Percentiles rank a stretch among this genome's conserved stretches.
Evolutionary conservation across 1,284 basidiomycete species (phyloP).

Genomic region (Ceratobasidium sp.): DNA sequence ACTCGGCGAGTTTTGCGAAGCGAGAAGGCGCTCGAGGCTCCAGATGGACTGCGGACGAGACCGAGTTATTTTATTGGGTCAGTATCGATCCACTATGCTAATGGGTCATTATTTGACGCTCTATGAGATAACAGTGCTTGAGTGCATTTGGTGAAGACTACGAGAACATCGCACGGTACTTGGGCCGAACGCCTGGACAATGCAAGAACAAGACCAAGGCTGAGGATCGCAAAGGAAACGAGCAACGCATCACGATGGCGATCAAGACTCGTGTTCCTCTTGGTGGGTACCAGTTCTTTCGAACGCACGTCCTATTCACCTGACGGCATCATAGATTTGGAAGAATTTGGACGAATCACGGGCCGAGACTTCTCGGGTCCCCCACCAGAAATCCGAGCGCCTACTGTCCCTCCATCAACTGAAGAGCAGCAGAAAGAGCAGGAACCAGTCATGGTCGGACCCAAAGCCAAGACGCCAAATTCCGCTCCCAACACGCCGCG

Average conservation of each 20-base stretch:
- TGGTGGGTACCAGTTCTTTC: slow-evolving; percentile 9
- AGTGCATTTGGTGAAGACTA: slow-evolving; percentile 53
- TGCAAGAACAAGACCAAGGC: slow-evolving; percentile 52
- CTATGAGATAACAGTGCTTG: slow-evolving; percentile 21
- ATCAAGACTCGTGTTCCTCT: slow-evolving; percentile 42
- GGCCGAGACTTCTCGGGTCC: slow-evolving; percentile 43
- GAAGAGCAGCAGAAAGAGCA: slow-evolving; percentile 1
- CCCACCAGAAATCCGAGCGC: slow-evolving; percentile 37
- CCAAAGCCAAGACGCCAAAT: neutral
- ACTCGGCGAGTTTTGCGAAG: slow-evolving; percentile 49
- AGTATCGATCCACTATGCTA: slow-evolving; percentile 29
- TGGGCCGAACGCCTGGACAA: slow-evolving; percentile 49
- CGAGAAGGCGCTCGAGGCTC: slow-evolving; percentile 44
- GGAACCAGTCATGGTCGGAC: neutral
- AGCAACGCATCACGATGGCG: slow-evolving; percentile 37
- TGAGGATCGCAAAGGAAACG: slow-evolving; percentile 48
- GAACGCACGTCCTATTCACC: neutral
- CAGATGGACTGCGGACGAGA: slow-evolving; percentile 49
- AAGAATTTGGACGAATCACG: slow-evolving; percentile 40
- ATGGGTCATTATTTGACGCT: neutral
- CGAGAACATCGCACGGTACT: slow-evolving; percentile 52
- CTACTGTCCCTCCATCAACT: neutral
- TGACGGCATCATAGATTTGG: slow-evolving; percentile 32
- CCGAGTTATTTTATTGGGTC: slow-evolving; percentile 49
- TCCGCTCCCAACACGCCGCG: slow-evolving; percentile 4